Percentiles rank a stretch among this genome's conserved stretches.
These are phyloP conservation scores for Diaporthe aspalathi DNA, from an alignment of 2,329 filamentous ascomycete genomes.

Conservation along the genomic window DNA sequence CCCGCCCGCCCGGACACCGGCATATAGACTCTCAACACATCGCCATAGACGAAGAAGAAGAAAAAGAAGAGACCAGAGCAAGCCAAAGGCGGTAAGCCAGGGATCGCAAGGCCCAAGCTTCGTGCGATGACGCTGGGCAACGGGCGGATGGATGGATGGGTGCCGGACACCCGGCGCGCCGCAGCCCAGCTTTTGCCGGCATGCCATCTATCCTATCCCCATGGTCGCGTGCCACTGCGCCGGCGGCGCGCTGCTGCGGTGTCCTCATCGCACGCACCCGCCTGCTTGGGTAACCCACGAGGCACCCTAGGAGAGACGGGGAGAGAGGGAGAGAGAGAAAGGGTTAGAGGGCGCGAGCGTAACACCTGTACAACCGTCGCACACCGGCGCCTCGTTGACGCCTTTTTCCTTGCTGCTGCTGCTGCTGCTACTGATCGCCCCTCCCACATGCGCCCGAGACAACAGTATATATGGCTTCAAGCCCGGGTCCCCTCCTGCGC, in stretches of 20 bases:
- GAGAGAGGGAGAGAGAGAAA: neutral
- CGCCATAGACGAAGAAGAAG: neutral
- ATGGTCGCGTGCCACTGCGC: neutral
- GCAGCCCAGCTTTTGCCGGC: neutral
- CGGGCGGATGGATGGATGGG: too few species aligned
- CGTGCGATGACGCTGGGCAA: neutral
- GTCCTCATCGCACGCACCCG: neutral
- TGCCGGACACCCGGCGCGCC: neutral
- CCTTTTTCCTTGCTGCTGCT: neutral
- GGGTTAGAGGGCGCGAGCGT: neutral
- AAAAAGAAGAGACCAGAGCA: too few species aligned
- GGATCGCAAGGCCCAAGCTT: neutral
- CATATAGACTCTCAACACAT: conserved; percentile 12
- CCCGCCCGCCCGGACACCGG: neutral
- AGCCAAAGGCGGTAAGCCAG: too few species aligned
- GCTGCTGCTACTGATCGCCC: too few species aligned
- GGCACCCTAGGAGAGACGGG: neutral
- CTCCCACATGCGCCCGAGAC: neutral
- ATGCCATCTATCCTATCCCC: too few species aligned
- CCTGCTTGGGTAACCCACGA: conserved; percentile 2
- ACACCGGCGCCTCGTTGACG: neutral
- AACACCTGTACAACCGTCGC: neutral
- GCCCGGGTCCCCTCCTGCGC: neutral
- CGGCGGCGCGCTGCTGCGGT: neutral
- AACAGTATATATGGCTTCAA: neutral